Base-by-base conservation (phyloP, 495 filamentous ascomycete species). In the Lineolata rhizophorae region DNA sequence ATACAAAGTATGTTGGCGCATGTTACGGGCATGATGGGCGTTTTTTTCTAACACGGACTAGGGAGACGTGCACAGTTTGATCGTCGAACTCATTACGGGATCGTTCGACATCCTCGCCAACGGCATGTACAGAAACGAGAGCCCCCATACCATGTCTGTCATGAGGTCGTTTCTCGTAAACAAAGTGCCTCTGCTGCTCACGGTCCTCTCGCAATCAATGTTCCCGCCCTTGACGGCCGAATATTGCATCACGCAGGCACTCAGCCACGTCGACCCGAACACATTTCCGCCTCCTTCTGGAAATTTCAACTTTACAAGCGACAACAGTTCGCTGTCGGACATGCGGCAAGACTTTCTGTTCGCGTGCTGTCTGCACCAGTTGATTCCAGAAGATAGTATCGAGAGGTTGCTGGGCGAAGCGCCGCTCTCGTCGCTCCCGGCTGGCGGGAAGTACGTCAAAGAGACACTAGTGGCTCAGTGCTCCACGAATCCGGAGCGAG, bases 341-440 rank as follows among this genome's bases (percentile, higher is more conserved):
- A 76, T 91, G 12, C 67, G 82, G 1, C 78, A 84, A 44, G 85
- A 97, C 29, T 93, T 97, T 44, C 65, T 92, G 14, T 87, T 90
- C 44, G 71, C 90, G 3, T 94, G 85, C 46, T 77, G 72, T 40
- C 61, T 90, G 20, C 90, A 97, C 47, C 65, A 67, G 9, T 54
- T 95, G 15, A 72, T 94, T 15, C 70, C 70, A 0, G 74, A 81
- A 40, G 55, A 64, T 14, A 80, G 71, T 30, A 84, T 90, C 28
- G 76, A 85, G 44, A 61, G 62, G 0, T 60, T 95, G 13, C 52
- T 94, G 0, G 85, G 81, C 4, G 84, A 94, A 33, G 72, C 81
- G 11, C 78, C 85, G 0, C 77, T 87, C 53, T 71, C 82, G 41
- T 76, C 70, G 14, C 52, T 87, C 14, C 81, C 87, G 3, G 60